These are phyloP conservation scores for Biancaea sappan DNA, from an alignment of 306 rosid genomes.

Conservation along the genomic window DNA sequence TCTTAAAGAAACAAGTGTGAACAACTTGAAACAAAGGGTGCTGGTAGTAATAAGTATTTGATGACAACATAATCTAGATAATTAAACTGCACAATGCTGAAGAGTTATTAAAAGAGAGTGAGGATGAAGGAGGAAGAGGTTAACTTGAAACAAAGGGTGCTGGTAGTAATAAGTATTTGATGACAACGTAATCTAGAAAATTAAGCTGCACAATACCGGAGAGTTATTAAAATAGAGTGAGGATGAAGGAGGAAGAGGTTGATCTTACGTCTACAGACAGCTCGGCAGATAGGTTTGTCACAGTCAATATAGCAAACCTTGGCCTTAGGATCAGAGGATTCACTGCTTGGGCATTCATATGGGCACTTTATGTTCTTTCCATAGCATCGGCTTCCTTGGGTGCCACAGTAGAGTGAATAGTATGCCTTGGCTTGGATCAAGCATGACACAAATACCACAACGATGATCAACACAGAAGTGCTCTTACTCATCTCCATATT, in stretches of 20 bases:
- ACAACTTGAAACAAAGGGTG: too few species aligned
- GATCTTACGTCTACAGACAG: conserved; percentile 41
- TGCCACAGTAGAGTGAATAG: conserved; percentile 19
- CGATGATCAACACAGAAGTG: conserved; percentile 4
- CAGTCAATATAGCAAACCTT: conserved; percentile 48
- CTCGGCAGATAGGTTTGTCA: conserved; percentile 47
- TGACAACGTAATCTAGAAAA: neutral
- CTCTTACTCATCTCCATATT: conserved; percentile 27
- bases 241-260: neutral
- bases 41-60: neutral
- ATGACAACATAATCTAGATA: neutral
- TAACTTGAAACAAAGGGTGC: too few species aligned
- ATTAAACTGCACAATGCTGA: neutral
- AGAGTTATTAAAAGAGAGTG: neutral
- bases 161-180: neutral
- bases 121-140: neutral
- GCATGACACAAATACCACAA: conserved; percentile 22
- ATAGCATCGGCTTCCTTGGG: conserved; percentile 18
- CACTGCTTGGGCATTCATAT: conserved; percentile 30
- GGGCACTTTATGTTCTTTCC: conserved; percentile 34
- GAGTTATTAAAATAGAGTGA: neutral
- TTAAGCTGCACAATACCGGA: neutral
- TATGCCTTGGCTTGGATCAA: conserved; percentile 31
- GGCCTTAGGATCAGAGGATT: conserved; percentile 42
- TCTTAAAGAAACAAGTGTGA: too few species aligned